Conservation (phyloP, 305 asterid species). For the Fraxinus platypoda region DNA sequence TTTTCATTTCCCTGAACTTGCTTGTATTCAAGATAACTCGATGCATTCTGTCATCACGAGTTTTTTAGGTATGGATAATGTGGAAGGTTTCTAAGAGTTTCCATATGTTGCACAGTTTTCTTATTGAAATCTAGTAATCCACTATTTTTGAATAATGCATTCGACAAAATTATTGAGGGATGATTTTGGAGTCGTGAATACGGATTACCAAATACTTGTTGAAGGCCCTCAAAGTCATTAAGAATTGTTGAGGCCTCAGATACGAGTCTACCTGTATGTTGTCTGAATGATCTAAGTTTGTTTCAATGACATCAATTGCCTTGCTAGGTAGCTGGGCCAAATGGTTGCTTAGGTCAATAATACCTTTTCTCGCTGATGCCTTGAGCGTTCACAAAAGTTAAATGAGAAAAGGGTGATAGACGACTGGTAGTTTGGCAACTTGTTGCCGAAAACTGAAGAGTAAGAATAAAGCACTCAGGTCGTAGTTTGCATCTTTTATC, state of each 20-base stretch:
- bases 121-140: neutral
- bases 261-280: neutral
- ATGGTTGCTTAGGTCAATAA: neutral
- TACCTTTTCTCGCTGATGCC: neutral
- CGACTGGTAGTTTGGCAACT: neutral
- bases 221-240: neutral
- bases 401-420: neutral
- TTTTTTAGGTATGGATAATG: neutral
- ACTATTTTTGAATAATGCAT: neutral
- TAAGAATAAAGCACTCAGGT: neutral
- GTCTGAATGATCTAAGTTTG: neutral
- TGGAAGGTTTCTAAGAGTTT: neutral
- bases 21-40: neutral
- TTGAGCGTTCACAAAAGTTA: neutral
- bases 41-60: neutral
- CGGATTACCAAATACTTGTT: neutral
- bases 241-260: neutral
- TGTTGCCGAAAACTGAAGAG: neutral
- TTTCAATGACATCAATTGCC: neutral
- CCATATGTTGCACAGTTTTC: neutral
- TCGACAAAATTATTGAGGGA: neutral
- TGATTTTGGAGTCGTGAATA: neutral
- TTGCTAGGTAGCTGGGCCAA: neutral
- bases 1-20: neutral
- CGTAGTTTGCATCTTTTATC: neutral